phyloP scores from a whole-genome alignment of 2,329 filamentous ascomycete species.

The Cytospora schulzeri region DNA sequence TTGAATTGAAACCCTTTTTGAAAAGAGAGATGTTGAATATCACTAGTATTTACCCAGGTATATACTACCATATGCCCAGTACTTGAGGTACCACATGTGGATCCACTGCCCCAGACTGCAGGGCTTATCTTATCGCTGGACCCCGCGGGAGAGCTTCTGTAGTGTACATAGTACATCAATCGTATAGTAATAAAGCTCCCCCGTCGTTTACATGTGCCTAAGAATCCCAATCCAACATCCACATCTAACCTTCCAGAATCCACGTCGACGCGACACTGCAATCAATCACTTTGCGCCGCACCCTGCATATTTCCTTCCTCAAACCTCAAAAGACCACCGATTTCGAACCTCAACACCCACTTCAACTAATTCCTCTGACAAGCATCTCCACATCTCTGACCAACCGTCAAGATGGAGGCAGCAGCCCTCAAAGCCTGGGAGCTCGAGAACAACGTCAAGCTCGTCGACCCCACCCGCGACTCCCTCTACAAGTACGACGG shows the following conservation, averaged over 20 bases:
- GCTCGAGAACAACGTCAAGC: slow-evolving; percentile 80
- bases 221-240: not conserved
- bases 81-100: too few species aligned
- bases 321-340: not conserved
- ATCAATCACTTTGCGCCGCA: not conserved
- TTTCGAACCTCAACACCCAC: not conserved
- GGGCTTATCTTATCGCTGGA: slow-evolving; percentile 28
- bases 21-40: too few species aligned
- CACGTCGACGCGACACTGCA: not conserved
- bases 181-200: slow-evolving; percentile 4
- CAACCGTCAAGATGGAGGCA: slow-evolving; percentile 24
- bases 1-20: too few species aligned
- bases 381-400: not conserved
- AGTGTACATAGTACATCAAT: too few species aligned
- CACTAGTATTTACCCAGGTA: not conserved
- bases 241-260: not conserved
- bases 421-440: slow-evolving; percentile 47
- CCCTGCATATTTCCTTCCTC: not conserved
- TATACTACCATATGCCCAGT: too few species aligned
- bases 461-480: slow-evolving; percentile 85
- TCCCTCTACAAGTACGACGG: slow-evolving; percentile 85
- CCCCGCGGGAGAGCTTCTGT: slow-evolving; percentile 20
- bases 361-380: not conserved
- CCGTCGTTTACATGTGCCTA: slow-evolving; percentile 7
- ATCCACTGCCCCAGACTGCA: not conserved